These are phyloP conservation scores for Hypoxylon intermedium DNA, from an alignment of 495 filamentous ascomycete genomes.

Conservation along the genomic window DNA sequence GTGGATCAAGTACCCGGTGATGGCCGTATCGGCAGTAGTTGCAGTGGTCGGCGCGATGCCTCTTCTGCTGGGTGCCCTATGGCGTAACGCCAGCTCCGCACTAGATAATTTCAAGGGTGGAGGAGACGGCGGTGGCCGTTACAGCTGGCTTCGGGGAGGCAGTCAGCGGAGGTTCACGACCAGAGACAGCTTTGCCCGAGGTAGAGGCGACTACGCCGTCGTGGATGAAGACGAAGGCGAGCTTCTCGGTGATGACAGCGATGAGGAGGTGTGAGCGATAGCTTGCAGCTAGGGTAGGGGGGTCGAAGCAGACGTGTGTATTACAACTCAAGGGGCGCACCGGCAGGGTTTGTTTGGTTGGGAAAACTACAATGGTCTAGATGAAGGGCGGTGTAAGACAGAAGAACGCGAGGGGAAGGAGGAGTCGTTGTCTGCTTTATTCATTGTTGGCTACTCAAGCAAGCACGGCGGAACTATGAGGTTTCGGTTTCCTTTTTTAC, in stretches of 20 bases:
- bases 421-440: slow-evolving; percentile 4
- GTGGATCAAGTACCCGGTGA: slow-evolving; percentile 78
- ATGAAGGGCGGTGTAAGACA: slow-evolving; percentile 3
- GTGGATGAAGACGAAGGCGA: slow-evolving; percentile 94
- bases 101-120: slow-evolving; percentile 54
- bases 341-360: slow-evolving; percentile 25
- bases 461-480: slow-evolving; percentile 6
- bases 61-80: slow-evolving; percentile 68
- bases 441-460: slow-evolving; percentile 6
- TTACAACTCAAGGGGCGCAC: slow-evolving; percentile 31
- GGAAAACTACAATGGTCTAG: slow-evolving; percentile 21
- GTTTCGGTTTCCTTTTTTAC: slow-evolving; percentile 5
- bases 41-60: slow-evolving; percentile 79
- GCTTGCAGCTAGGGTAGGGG: not conserved
- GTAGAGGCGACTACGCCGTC: slow-evolving; percentile 81
- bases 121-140: slow-evolving; percentile 46
- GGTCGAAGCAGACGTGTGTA: slow-evolving; percentile 16
- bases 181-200: slow-evolving; percentile 82
- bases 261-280: slow-evolving; percentile 73
- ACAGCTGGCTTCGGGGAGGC: slow-evolving; percentile 55
- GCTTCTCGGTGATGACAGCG: slow-evolving; percentile 88
- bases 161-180: slow-evolving; percentile 74
- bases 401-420: not conserved
- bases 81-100: slow-evolving; percentile 62
- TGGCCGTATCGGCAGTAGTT: slow-evolving; percentile 76